phyloP scores from a whole-genome alignment of 768 basidiomycete species.

The Serendipita indica region DNA sequence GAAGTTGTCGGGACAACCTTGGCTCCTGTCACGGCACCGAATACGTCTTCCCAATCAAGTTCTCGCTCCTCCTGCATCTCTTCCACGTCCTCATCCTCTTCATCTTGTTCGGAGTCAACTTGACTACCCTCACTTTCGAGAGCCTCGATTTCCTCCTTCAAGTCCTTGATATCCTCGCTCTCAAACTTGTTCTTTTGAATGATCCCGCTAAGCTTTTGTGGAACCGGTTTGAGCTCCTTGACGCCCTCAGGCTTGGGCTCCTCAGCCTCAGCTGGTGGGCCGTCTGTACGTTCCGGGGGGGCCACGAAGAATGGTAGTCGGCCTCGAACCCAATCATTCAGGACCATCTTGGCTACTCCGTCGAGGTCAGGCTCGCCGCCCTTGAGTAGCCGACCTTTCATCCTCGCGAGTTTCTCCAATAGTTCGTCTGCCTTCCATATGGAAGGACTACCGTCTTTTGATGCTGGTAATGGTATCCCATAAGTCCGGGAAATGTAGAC shows the following conservation, averaged over 20 bases:
- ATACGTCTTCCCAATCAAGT: conserved; percentile 79
- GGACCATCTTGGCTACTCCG: conserved; percentile 82
- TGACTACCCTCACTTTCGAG: conserved; percentile 27
- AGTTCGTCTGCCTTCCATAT: conserved; percentile 65
- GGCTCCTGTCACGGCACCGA: conserved; percentile 36
- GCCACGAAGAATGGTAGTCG: conserved; percentile 92
- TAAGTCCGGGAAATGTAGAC: conserved; percentile 83
- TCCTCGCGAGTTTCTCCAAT: conserved; percentile 70
- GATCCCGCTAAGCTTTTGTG: conserved; percentile 74
- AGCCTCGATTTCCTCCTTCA: conserved; percentile 34
- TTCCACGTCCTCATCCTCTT: conserved; percentile 17
- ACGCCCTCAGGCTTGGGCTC: conserved; percentile 32
- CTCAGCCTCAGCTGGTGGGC: conserved; percentile 32
- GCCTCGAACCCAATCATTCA: conserved; percentile 95
- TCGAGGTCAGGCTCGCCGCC: conserved; percentile 91
- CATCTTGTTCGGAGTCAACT: conserved; percentile 23
- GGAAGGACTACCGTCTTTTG: conserved; percentile 23
- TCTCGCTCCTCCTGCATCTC: conserved; percentile 28
- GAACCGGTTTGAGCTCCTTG: conserved; percentile 31
- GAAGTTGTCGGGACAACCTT: conserved; percentile 16
- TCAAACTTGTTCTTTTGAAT: conserved; percentile 81
- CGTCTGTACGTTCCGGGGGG: conserved; percentile 72
- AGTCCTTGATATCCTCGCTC: conserved; percentile 60
- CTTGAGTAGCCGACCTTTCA: conserved; percentile 82
- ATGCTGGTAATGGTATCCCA: conserved; percentile 48